Percentiles rank a stretch among this genome's conserved stretches.
phyloP scores from a whole-genome alignment of 148 eudicot genomes.

The Oxyria digyna region DNA sequence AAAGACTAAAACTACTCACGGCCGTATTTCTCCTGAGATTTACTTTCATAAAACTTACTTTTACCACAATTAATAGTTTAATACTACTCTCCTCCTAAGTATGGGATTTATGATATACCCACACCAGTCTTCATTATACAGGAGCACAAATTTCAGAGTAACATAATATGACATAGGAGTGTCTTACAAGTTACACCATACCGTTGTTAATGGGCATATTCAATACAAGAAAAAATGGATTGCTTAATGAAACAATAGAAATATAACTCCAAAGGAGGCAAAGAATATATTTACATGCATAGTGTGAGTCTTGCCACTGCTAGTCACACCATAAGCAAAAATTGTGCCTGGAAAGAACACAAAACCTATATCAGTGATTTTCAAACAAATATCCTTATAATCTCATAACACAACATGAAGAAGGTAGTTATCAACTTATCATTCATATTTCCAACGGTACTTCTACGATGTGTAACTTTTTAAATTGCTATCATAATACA shows the following conservation, averaged over 20 bases:
- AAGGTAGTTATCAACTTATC: background rate
- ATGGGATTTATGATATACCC: background rate
- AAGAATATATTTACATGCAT: slow-evolving; percentile 67
- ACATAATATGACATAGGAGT: background rate
- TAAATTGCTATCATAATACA: background rate
- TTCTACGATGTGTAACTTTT: background rate
- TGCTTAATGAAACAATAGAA: background rate
- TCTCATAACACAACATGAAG: background rate
- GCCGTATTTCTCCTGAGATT: background rate
- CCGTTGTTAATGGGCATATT: background rate
- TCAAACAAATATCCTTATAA: slow-evolving; percentile 1
- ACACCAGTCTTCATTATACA: background rate
- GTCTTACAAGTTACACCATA: no score
- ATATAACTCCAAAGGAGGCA: background rate
- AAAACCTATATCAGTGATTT: slow-evolving; percentile 4
- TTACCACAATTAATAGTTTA: background rate
- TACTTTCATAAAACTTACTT: background rate
- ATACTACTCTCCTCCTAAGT: background rate
- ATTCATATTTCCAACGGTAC: background rate
- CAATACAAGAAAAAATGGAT: background rate
- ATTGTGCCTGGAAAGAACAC: slow-evolving; percentile 57
- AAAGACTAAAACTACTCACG: background rate
- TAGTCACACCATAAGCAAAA: slow-evolving; percentile 96
- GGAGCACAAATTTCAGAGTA: background rate
- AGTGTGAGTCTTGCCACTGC: slow-evolving; percentile 98